Evolutionary conservation across 495 filamentous ascomycete genomes (phyloP).

Genomic region (Hypoxylon perforatum): DNA sequence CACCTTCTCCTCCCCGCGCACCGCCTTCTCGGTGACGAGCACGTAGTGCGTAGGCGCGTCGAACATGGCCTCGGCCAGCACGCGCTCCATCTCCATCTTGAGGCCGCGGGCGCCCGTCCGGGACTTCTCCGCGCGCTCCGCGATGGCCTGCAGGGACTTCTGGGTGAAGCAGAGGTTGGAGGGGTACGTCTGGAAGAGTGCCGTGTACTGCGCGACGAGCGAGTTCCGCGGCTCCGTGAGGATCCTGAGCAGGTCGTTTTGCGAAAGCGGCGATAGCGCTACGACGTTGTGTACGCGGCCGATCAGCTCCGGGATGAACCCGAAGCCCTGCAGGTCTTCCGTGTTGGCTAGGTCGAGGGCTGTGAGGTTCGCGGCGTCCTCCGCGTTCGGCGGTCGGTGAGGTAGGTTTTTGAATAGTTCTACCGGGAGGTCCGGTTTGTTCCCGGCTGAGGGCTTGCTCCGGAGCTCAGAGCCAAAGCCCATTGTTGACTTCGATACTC

Average conservation of each 20-base stretch:
- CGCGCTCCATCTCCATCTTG: slow-evolving; percentile 87
- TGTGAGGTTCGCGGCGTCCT: slow-evolving; percentile 64
- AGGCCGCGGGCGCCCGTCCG: slow-evolving; percentile 89
- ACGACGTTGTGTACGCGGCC: slow-evolving; percentile 90
- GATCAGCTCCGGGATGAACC: slow-evolving; percentile 93
- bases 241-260: slow-evolving; percentile 82
- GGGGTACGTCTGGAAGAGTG: slow-evolving; percentile 83
- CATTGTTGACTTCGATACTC: slow-evolving; percentile 87
- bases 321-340: slow-evolving; percentile 86
- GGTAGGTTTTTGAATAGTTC: slow-evolving; percentile 57
- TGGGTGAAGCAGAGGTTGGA: slow-evolving; percentile 87
- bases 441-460: slow-evolving; percentile 45
- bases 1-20: slow-evolving; percentile 68
- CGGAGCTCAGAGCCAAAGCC: slow-evolving; percentile 90
- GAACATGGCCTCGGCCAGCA: slow-evolving; percentile 91
- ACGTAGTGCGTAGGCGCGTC: slow-evolving; percentile 77
- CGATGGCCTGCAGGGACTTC: slow-evolving; percentile 80
- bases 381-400: slow-evolving; percentile 40
- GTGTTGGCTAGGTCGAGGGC: slow-evolving; percentile 84
- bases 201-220: slow-evolving; percentile 84
- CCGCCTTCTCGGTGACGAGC: slow-evolving; percentile 80
- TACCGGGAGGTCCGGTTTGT: slow-evolving; percentile 53
- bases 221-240: slow-evolving; percentile 92
- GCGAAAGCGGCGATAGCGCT: slow-evolving; percentile 82
- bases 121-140: slow-evolving; percentile 75